These are phyloP conservation scores for Ophiostoma pallidulum DNA, from an alignment of 2,329 filamentous ascomycete genomes.

Conservation along the genomic window DNA sequence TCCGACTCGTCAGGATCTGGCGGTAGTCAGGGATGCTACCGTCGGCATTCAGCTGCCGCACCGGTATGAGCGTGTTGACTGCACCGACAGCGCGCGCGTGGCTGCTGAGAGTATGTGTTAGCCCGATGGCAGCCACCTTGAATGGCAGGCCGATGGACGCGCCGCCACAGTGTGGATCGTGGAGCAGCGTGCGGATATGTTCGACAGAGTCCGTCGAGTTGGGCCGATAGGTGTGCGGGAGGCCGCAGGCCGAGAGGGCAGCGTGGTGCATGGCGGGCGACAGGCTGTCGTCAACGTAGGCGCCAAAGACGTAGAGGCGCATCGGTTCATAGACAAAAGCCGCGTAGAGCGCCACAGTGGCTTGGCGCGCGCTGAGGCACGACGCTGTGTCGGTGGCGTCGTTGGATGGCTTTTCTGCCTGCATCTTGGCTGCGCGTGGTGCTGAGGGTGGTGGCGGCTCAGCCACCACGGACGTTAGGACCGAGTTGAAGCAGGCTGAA, in stretches of 20 bases:
- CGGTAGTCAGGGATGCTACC: conserved; percentile 33
- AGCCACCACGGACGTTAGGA: conserved; percentile 43
- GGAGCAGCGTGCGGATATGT: conserved; percentile 48
- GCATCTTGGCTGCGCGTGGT: too few relatives aligned
- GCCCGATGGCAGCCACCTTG: conserved; percentile 57
- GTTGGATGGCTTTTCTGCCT: conserved; percentile 21
- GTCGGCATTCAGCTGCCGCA: conserved; percentile 35
- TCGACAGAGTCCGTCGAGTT: conserved; percentile 51
- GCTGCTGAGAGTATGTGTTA: conserved; percentile 53
- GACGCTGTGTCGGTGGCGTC: conserved; percentile 20
- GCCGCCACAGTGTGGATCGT: conserved; percentile 53
- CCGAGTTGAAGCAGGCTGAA: conserved; percentile 31
- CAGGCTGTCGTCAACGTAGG: conserved; percentile 57
- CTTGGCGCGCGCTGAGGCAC: conserved; percentile 46
- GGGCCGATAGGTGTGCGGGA: conserved; percentile 57
- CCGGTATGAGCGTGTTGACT: conserved; percentile 60
- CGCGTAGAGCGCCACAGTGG: conserved; percentile 50
- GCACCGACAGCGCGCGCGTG: conserved; percentile 63
- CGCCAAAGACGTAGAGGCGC: conserved; percentile 59
- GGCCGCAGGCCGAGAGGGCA: conserved; percentile 55
- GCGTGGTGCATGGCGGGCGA: conserved; percentile 66
- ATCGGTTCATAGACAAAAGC: conserved; percentile 55
- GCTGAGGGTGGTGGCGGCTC: conserved; percentile 26
- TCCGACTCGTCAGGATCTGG: conserved; percentile 37
- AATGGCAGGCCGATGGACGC: conserved; percentile 59